These are phyloP conservation scores for Trebouxia sp. DNA, from an alignment of 139 green algal genomes.

Conservation along the genomic window DNA sequence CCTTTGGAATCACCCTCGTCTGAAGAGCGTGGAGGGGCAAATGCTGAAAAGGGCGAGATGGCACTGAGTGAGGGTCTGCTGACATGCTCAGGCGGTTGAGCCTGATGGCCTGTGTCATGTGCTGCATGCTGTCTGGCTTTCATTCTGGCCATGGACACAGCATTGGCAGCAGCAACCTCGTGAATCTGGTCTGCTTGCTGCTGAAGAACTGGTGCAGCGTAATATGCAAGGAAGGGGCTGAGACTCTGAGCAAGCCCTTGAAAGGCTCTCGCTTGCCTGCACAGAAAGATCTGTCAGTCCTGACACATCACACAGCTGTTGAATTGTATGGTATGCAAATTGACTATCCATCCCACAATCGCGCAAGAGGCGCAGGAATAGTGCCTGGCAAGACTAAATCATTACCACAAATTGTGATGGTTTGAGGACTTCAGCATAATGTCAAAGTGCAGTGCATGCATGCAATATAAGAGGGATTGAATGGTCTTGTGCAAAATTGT, in stretches of 20 bases:
- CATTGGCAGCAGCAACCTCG: not conserved
- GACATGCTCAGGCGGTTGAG: too few relatives aligned
- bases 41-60: not conserved
- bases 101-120: too few relatives aligned
- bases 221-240: conserved; percentile 16
- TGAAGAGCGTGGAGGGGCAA: too few relatives aligned
- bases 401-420: not conserved
- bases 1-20: too few relatives aligned
- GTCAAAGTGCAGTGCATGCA: not conserved
- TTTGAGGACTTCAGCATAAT: not conserved
- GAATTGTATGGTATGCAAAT: not conserved
- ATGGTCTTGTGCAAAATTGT: not conserved
- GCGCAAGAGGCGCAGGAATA: not conserved
- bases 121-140: not conserved
- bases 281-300: not conserved
- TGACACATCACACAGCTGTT: not conserved
- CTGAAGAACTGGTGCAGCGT: not conserved
- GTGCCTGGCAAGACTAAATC: not conserved
- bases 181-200: not conserved
- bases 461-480: not conserved
- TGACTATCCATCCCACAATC: not conserved
- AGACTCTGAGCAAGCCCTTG: conserved; percentile 11
- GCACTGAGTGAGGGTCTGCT: too few relatives aligned
- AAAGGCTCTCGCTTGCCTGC: conserved; percentile 10
- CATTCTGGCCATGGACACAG: not conserved